Conservation (phyloP, 2,329 filamentous ascomycete genomes). For the Calonectria ilicicola region DNA sequence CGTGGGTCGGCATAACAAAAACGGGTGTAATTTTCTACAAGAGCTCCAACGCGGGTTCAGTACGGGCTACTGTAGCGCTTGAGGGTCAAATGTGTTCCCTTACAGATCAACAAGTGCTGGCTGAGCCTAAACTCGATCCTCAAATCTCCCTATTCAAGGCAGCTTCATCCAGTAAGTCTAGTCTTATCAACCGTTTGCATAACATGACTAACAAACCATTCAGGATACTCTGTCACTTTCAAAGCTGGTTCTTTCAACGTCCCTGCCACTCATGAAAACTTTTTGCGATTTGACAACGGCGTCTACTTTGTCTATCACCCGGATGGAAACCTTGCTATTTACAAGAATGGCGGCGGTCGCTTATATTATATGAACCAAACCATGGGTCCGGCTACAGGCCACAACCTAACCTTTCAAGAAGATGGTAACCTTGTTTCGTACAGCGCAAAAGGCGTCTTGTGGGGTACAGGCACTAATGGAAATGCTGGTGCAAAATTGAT, state of each 20-base stretch:
- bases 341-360: not conserved
- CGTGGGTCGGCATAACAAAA: not conserved
- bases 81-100: not conserved
- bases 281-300: not conserved
- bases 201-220: not conserved
- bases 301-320: not conserved
- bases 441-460: not conserved
- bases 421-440: not conserved
- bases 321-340: not conserved
- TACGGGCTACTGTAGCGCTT: not conserved
- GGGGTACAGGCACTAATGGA: not conserved
- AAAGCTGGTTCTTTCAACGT: not conserved
- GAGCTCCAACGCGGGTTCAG: not conserved
- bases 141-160: not conserved
- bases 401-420: not conserved
- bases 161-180: not conserved
- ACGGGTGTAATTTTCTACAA: not conserved
- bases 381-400: not conserved
- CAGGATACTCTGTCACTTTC: not conserved
- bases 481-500: not conserved
- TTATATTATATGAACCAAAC: not conserved
- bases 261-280: not conserved
- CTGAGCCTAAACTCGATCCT: not conserved
- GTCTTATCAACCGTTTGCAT: not conserved
- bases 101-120: not conserved